Evolutionary conservation across 257 asterid species (phyloP).

Genomic region (Avicennia marina): DNA sequence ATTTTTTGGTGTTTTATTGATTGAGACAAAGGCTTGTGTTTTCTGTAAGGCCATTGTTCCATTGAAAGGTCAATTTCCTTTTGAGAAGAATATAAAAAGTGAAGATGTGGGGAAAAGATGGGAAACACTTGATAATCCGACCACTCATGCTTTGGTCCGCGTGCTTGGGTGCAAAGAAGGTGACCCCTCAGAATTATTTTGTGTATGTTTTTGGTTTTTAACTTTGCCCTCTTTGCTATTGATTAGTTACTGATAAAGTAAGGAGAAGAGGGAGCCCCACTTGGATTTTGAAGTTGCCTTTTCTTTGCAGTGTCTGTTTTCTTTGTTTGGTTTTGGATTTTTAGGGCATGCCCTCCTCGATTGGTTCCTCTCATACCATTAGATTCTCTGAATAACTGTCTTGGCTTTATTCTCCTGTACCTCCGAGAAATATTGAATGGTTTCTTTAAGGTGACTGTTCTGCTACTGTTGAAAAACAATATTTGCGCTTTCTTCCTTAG

Average conservation of each 20-base stretch:
- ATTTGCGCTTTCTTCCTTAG: too few relatives aligned
- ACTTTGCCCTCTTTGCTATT: constrained; percentile 21
- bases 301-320: constrained; percentile 35
- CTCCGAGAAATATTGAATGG: too few relatives aligned
- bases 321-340: constrained; percentile 67
- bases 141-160: constrained; percentile 82
- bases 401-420: constrained; percentile 22
- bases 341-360: constrained; percentile 53
- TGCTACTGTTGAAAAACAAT: too few relatives aligned
- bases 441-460: constrained; percentile 11
- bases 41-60: constrained; percentile 32
- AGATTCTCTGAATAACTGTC: constrained; percentile 48
- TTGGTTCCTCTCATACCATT: constrained; percentile 43
- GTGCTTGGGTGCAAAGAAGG: constrained; percentile 67
- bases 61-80: constrained; percentile 81
- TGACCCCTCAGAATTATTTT: constrained; percentile 33
- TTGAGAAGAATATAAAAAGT: constrained; percentile 23
- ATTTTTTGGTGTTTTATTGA: constrained; percentile 24
- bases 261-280: constrained; percentile 56
- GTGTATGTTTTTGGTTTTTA: constrained; percentile 15
- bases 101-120: constrained; percentile 20
- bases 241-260: constrained; percentile 34
- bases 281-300: constrained; percentile 50
- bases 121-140: constrained; percentile 47
- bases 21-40: constrained; percentile 20